Evolutionary conservation across 192 early-diverging fungal species (phyloP).

Genomic region (Martensiomyces pterosporus): DNA sequence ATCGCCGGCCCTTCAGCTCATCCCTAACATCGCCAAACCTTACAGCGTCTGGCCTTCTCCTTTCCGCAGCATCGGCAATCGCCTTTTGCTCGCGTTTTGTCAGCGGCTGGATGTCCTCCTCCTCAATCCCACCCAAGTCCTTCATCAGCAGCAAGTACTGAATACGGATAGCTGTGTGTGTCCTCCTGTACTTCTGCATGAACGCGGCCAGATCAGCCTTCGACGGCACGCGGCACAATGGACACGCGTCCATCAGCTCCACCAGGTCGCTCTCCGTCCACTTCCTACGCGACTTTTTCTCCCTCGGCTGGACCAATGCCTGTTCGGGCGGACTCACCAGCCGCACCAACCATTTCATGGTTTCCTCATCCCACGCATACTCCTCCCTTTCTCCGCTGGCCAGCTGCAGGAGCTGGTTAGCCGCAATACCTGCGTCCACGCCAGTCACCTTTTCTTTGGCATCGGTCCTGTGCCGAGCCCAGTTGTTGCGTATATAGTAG

Average conservation of each 20-base stretch:
- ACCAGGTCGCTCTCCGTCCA: neutral
- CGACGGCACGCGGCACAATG: neutral
- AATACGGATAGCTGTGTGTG: neutral
- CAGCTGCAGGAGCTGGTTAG: neutral
- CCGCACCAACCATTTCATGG: neutral
- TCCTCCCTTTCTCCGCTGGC: no score
- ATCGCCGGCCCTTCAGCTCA: neutral
- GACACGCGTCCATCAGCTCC: neutral
- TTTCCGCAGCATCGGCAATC: neutral
- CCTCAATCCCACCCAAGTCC: neutral
- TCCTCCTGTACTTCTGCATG: neutral
- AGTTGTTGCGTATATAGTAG: neutral
- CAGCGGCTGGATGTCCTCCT: neutral
- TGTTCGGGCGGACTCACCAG: neutral
- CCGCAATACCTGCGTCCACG: neutral
- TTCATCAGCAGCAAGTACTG: neutral
- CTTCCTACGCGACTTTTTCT: neutral
- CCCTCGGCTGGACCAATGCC: neutral
- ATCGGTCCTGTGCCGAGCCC: neutral
- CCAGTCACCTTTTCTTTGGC: neutral
- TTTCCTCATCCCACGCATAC: neutral
- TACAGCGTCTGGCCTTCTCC: neutral
- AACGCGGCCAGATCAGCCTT: neutral
- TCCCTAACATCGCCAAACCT: neutral
- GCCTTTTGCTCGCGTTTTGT: neutral